Conservation (phyloP, 2,329 filamentous ascomycete genomes). For the Sarocladium brachiariae region DNA sequence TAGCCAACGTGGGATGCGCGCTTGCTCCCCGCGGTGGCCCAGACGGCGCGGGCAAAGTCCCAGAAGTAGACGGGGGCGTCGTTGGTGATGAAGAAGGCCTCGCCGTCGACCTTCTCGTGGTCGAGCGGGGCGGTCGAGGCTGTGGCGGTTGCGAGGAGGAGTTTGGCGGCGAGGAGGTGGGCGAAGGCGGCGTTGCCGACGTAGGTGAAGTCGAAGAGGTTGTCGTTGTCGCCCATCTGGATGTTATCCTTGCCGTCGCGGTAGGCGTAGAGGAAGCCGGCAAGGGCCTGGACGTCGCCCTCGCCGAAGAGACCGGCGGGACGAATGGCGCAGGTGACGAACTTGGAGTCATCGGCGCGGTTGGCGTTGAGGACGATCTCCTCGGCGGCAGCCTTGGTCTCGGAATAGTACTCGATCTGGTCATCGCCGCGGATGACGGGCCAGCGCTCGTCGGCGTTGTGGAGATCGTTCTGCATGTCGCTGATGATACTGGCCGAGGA, state of each 20-base stretch:
- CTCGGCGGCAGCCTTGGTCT: conserved; percentile 86
- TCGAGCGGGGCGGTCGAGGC: conserved; percentile 57
- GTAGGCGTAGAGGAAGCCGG: conserved; percentile 67
- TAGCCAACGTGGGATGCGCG: conserved; percentile 43
- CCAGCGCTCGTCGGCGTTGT: conserved; percentile 79
- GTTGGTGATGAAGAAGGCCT: conserved; percentile 88
- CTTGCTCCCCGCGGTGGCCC: conserved; percentile 52
- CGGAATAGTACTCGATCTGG: conserved; percentile 78
- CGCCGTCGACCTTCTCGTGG: conserved; percentile 70
- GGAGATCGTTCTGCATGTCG: conserved; percentile 71
- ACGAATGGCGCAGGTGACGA: conserved; percentile 75
- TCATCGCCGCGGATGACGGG: conserved; percentile 65
- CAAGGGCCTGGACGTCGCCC: conserved; percentile 71
- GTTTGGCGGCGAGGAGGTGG: conserved; percentile 72
- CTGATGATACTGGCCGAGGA: conserved; percentile 82
- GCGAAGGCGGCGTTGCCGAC: conserved; percentile 63
- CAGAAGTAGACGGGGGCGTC: conserved; percentile 85
- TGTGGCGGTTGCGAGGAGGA: conserved; percentile 55
- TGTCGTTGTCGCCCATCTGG: conserved; percentile 67
- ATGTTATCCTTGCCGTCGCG: conserved; percentile 62
- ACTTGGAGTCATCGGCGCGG: conserved; percentile 39
- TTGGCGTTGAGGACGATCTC: conserved; percentile 71
- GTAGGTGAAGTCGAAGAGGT: conserved; percentile 60
- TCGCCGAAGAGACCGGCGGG: conserved; percentile 89
- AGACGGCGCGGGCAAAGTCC: conserved; percentile 77